These are phyloP conservation scores for Aspergillus sp. DNA, from an alignment of 2,329 filamentous ascomycete species.

Conservation along the genomic window DNA sequence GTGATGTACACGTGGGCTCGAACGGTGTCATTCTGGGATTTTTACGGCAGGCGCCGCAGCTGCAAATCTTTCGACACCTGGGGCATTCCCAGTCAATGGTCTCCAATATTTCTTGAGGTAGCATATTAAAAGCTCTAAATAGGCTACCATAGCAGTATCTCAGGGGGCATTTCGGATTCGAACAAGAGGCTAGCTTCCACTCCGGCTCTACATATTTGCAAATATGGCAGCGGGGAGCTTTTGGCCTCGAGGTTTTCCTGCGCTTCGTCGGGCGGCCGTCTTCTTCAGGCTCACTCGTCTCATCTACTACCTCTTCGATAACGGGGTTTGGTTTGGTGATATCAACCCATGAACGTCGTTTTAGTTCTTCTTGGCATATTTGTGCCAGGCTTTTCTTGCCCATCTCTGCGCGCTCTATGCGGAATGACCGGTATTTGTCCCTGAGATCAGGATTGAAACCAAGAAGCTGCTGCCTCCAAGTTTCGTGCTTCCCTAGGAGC, in stretches of 20 bases:
- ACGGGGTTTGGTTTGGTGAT: constrained; percentile 67
- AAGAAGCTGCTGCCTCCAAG: constrained; percentile 78
- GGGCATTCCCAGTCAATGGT: constrained; percentile 84
- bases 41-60: constrained; percentile 75
- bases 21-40: constrained; percentile 72
- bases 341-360: constrained; percentile 76
- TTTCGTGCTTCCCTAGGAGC: constrained; percentile 73
- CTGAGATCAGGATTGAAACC: constrained; percentile 68
- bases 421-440: constrained; percentile 59
- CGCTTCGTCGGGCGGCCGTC: constrained; percentile 63
- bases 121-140: constrained; percentile 86
- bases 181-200: constrained; percentile 84
- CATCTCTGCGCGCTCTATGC: constrained; percentile 65
- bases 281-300: constrained; percentile 55
- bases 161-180: constrained; percentile 59
- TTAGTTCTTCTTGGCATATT: constrained; percentile 89
- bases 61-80: constrained; percentile 81
- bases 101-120: constrained; percentile 80
- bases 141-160: constrained; percentile 90
- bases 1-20: constrained; percentile 78
- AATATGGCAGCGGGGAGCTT: constrained; percentile 70
- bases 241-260: constrained; percentile 55
- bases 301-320: constrained; percentile 29
- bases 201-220: constrained; percentile 76
- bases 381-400: constrained; percentile 81